Base-by-base conservation (phyloP, 192 early-diverging fungal genomes). In the Backusella tarrabulga region DNA sequence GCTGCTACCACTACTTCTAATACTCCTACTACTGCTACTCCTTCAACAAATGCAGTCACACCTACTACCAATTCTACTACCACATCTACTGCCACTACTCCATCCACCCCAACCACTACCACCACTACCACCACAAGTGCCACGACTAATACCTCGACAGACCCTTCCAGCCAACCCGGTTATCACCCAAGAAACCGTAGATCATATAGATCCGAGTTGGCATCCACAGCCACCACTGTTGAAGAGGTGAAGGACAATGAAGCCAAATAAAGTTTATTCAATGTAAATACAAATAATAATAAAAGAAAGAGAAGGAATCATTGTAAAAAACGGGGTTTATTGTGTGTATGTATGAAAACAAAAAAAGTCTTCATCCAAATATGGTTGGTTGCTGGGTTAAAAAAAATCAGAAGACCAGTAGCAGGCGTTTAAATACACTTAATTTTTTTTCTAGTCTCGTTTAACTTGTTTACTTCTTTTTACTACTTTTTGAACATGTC, bases 141-240 rank as follows among this genome's bases (percentile, higher is more conserved):
- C 7, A 14, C 23, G 4, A 63, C 46, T 19, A 50, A 50, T 50
- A 50, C 19, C n/a, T 26, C 56, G 9, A 63, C 21, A 29, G 56
- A 63, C 56, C 26, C 56, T 3, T 29, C 56, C 2, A 29, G 21
- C 11, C 56, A 63, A 40, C 9, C 35, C 12, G 21, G 34, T 14
- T 70, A 70, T 70, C 68, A 70, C 35, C 68, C 68, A 38, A 41
- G 68, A 70, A 70, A 38, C 11, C 34, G 38, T 41, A 70, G 68
- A 70, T 70, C 68, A 38, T 70, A 38, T 41, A n/a, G 68, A 70
- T 70, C 68, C 1, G 68, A 70, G 11, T 41, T 70, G 36, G 21
- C 34, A 19, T 36, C 67, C n/a, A 21, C 35, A 68, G 35, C 19
- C 15, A 68, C 32, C 32, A 34, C 67, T 19, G 67, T 35, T 63